A percentile compares a stretch with the other conserved stretches of the same genome.
Evolutionary conservation across 2,329 filamentous ascomycete genomes (phyloP).

Genomic region (Daldinia eschscholtzii): DNA sequence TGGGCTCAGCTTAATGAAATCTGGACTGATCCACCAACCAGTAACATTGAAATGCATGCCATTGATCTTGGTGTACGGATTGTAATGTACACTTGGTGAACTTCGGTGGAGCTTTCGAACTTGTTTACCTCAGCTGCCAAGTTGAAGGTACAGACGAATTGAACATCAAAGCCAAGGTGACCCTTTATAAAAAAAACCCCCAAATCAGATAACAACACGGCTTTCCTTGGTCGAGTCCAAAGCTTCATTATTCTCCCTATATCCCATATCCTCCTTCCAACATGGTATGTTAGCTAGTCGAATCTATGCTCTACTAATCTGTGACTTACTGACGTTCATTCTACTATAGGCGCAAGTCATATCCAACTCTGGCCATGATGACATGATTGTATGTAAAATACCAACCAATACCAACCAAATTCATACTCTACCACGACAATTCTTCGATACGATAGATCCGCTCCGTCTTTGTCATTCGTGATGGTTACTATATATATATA

Average conservation of each 20-base stretch:
- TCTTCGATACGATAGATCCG: not conserved
- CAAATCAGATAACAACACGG: slow-evolving; percentile 5
- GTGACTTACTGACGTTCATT: slow-evolving; percentile 35
- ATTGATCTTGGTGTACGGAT: slow-evolving; percentile 26
- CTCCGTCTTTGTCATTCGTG: not conserved
- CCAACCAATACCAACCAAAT: not conserved
- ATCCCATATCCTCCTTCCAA: slow-evolving; percentile 26
- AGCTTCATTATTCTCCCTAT: not conserved
- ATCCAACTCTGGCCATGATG: slow-evolving; percentile 91
- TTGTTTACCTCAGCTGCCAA: slow-evolving; percentile 36
- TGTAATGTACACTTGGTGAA: slow-evolving; percentile 35
- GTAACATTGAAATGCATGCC: slow-evolving; percentile 24
- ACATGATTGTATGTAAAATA: slow-evolving; percentile 90
- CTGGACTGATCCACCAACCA: slow-evolving; percentile 33
- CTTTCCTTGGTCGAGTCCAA: slow-evolving; percentile 3
- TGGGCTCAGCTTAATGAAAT: slow-evolving; percentile 31
- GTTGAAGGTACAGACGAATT: slow-evolving; percentile 17
- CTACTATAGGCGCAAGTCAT: slow-evolving; percentile 73
- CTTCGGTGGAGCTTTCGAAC: slow-evolving; percentile 35
- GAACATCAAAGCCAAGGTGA: slow-evolving; percentile 15
- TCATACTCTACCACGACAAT: slow-evolving; percentile 15
- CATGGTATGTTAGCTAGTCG: slow-evolving; percentile 44
- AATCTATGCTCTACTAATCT: not conserved
- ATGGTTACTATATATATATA: slow-evolving; percentile 31
- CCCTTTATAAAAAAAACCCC: not conserved